Evolutionary conservation across 2,329 filamentous ascomycete species (phyloP), one percentile per base, ranked within the genome.

Genomic region (Chaetomiaceae sp.): DNA sequence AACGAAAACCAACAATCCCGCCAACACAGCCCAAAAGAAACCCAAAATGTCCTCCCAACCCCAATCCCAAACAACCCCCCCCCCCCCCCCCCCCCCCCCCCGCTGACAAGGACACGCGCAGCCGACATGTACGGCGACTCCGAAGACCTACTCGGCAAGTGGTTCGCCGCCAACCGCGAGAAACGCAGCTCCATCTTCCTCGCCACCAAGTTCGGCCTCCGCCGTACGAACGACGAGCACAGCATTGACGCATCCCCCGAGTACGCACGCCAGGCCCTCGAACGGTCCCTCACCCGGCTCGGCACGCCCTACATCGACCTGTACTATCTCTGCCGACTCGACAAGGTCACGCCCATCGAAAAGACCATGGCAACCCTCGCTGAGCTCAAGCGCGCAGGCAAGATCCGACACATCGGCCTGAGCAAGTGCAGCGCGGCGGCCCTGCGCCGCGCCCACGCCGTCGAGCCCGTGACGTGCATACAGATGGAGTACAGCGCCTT

Each of bases 341-440:
- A 80, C 46, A 66, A 69, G 4, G 64, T 67, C 19, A 75, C 72
- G 0, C 75, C 76, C 0, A 68, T 75, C 23, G 75, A 79, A 61
- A 74, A 79, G 61, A 82, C 78, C 0, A 68, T 81, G 2, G 63
- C 72, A 45, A 75, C 70, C 19, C 69, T 82, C 71, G 75, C 70
- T 54, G 63, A 75, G 63, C 60, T 78, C 14, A 72, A 76, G 59
- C 65, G 47, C 60, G 73, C 76, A 58, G 79, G 79, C 55, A 82
- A 82, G 64, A 77, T 83, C 64, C 75, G 74, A 52, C 69, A 80
- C 63, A 66, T 84, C 11, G 81, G 81, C 7, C 65, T 84, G 5
- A 77, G 71, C 46, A 53, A 56, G 58, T 67, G 74, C 56, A 72
- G 71, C 7, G 71, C 76, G 2, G 65, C 68, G 1, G 76, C 77